Percentiles rank a stretch among this genome's conserved stretches.
Evolutionary conservation across 2,329 filamentous ascomycete species (phyloP).

Genomic region (Phyllachora maydis): DNA sequence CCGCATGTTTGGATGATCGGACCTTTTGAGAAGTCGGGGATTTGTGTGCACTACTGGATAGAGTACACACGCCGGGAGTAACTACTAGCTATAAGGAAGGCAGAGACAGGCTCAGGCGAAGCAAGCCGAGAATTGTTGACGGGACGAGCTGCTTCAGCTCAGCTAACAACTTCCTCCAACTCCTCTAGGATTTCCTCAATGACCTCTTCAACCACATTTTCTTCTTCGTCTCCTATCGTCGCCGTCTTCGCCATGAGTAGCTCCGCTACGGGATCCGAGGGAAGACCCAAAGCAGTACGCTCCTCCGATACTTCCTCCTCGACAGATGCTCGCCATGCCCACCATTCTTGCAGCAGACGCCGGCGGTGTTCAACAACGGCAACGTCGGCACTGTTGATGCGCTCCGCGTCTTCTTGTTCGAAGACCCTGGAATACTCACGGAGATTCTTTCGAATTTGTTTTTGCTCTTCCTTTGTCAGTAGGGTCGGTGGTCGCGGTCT

Average conservation of each 20-base stretch:
- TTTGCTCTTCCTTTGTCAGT: conserved; percentile 90
- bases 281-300: conserved; percentile 43
- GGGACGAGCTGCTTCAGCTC: too few species aligned
- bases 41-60: too few species aligned
- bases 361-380: conserved; percentile 81
- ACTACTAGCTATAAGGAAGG: too few species aligned
- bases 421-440: conserved; percentile 91
- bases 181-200: conserved; percentile 72
- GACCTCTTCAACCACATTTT: conserved; percentile 74
- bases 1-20: too few species aligned
- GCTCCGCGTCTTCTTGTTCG: conserved; percentile 85
- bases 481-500: conserved; percentile 80
- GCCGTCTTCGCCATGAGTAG: conserved; percentile 35
- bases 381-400: conserved; percentile 81
- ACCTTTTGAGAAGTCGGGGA: too few species aligned
- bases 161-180: conserved; percentile 52
- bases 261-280: conserved; percentile 41
- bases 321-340: conserved; percentile 58
- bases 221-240: conserved; percentile 38
- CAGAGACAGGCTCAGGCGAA: too few species aligned
- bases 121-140: too few species aligned
- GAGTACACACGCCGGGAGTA: too few species aligned
- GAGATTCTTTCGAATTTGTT: conserved; percentile 93
- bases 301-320: conserved; percentile 56
- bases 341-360: conserved; percentile 71